Base-by-base conservation (phyloP, 2,329 filamentous ascomycete species). In the Ramularia endophylla region DNA sequence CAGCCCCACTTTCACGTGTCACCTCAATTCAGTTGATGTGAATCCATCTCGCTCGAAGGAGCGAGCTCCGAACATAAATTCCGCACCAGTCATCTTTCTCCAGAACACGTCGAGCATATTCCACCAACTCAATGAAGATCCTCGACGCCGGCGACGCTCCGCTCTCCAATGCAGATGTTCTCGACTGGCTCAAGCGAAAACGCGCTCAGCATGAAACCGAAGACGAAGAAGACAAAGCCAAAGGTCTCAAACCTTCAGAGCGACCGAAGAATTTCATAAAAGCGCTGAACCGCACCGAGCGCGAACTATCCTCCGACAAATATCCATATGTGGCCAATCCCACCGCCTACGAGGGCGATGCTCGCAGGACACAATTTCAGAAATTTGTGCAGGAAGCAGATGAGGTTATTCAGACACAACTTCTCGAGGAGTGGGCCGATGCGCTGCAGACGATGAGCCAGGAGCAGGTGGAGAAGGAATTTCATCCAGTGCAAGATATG, bases 121-220 rank as follows among this genome's bases (percentile, higher is more conserved):
- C n/a, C n/a, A n/a, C n/a, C n/a, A n/a, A n/a, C n/a, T n/a, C n/a
- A n/a, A 56, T 59, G 52, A 56, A 61, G 47, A 56, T 64, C 44
- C 53, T 63, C 44, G 59, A 64, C 38, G 58, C 60, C 2, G 61
- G 61, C 42, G 62, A 60, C 27, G 54, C 59, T 19, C 51, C 51
- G 28, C 48, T 64, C 36, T 58, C 59, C 34, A 63, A 64, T 46
- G 51, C 54, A 28, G 61, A 63, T 38, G 60, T 63, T 29, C 52
- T 62, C 17, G 51, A 57, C 38, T 63, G 55, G 53, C 48, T 63
- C 38, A 38, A 49, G 20, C 46, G 50, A 15, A 63, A 61, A 34
- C 55, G 55, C 33, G 43, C 43, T 5, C 59, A 61, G 38, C 56
- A 62, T 44, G 41, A 46, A n/a, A 35, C 33, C 18, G 60, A 63